Percentiles rank a stretch among this genome's conserved stretches.
Evolutionary conservation across 2,329 filamentous ascomycete species (phyloP).

Genomic region (Trichoderma asperellum): DNA sequence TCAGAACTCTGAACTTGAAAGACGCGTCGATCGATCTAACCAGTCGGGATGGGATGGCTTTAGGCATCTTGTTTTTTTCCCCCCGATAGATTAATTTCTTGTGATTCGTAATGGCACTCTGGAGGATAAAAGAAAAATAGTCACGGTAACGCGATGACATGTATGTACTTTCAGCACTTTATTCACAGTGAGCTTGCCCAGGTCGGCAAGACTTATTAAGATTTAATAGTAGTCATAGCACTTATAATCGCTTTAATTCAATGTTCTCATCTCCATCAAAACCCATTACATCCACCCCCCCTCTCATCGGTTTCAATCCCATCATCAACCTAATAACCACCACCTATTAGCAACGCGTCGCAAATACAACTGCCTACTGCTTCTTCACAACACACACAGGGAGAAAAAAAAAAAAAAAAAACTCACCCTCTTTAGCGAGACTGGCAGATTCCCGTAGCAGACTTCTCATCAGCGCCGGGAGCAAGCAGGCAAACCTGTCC

Average conservation of each 20-base stretch:
- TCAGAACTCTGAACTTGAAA: slow-evolving; percentile 19
- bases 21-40: slow-evolving; percentile 8
- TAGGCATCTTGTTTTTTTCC: neutral
- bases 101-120: neutral
- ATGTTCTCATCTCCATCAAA: slow-evolving; percentile 18
- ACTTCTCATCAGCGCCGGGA: neutral
- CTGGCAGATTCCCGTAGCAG: slow-evolving; percentile 12
- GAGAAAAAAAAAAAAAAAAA: neutral
- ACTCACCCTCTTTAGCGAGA: neutral
- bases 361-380: no score
- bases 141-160: neutral
- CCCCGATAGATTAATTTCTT: neutral
- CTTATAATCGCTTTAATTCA: slow-evolving; percentile 14
- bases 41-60: neutral
- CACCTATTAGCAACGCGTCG: neutral
- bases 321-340: neutral
- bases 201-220: neutral
- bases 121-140: neutral
- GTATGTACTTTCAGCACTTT: neutral
- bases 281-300: slow-evolving; percentile 6
- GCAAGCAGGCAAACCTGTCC: slow-evolving; percentile 12
- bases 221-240: neutral
- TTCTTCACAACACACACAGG: neutral
- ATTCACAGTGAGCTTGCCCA: neutral
- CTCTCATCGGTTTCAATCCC: neutral